These are phyloP conservation scores for Lichina pygmaea DNA, from an alignment of 495 filamentous ascomycete genomes.

Conservation along the genomic window DNA sequence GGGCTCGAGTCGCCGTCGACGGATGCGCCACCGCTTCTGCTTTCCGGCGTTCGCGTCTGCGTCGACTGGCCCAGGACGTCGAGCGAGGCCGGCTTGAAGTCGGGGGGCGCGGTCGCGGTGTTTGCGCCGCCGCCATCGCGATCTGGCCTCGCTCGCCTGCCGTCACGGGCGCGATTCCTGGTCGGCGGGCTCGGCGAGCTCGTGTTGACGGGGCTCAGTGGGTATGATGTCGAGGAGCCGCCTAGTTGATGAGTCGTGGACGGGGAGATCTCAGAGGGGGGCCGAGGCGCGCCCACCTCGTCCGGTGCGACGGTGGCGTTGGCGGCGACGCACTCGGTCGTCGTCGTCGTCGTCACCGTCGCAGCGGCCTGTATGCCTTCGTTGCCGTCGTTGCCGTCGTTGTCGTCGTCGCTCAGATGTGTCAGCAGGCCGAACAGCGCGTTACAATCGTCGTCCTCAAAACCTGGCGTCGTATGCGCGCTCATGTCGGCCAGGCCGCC, in stretches of 20 bases:
- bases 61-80: no score
- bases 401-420: background rate
- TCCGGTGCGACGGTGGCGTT: background rate
- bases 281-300: background rate
- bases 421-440: background rate
- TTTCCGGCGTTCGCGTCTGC: no score
- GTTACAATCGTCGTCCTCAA: slow-evolving; percentile 1
- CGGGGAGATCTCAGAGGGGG: background rate
- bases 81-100: no score
- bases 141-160: no score
- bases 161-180: background rate
- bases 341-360: background rate
- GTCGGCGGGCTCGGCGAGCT: background rate
- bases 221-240: background rate
- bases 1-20: no score
- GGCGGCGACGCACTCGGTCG: background rate
- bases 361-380: no score
- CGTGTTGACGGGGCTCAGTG: background rate
- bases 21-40: no score
- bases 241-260: background rate
- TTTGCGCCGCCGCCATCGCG: no score
- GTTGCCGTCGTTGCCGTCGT: no score
- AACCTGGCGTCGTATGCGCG: slow-evolving; percentile 1
- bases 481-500: background rate
- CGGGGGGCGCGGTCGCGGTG: no score